A percentile compares a stretch with the other conserved stretches of the same genome.
Conservation (phyloP, 192 early-diverging fungal species). For the Entomortierella parvispora region DNA sequence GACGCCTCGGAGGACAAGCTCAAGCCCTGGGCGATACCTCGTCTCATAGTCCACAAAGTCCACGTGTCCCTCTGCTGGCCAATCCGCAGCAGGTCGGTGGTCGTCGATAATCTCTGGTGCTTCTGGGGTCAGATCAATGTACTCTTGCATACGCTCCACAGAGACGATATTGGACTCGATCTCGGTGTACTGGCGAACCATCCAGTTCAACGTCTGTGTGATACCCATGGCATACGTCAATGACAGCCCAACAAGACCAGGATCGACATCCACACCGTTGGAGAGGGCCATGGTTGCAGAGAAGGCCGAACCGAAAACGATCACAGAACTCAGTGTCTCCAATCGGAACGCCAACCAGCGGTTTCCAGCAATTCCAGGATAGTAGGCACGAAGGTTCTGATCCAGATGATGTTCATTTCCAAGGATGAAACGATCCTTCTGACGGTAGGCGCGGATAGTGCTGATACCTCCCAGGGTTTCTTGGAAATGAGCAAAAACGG, state of each 20-base stretch:
- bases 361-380: constrained; percentile 73
- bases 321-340: constrained; percentile 80
- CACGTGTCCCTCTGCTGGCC: constrained; percentile 82
- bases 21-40: constrained; percentile 80
- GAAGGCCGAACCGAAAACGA: constrained; percentile 82
- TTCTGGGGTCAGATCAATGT: constrained; percentile 79
- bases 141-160: constrained; percentile 80
- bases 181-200: constrained; percentile 85
- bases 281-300: constrained; percentile 72
- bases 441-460: constrained; percentile 77
- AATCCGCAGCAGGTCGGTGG: constrained; percentile 60
- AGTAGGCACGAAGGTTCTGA: constrained; percentile 79
- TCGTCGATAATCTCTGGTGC: constrained; percentile 73
- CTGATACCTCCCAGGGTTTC: constrained; percentile 79
- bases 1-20: constrained; percentile 73
- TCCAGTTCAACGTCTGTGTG: constrained; percentile 87
- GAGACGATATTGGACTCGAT: constrained; percentile 79
- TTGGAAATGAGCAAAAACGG: constrained; percentile 73
- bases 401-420: constrained; percentile 76
- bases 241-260: constrained; percentile 73
- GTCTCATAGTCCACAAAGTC: constrained; percentile 78
- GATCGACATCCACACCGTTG: constrained; percentile 62
- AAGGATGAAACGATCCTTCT: constrained; percentile 68
- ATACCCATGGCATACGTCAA: constrained; percentile 74
- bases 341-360: constrained; percentile 77